phyloP scores from a whole-genome alignment of 2,329 filamentous ascomycete genomes.

The Hymenoscyphus albidus region DNA sequence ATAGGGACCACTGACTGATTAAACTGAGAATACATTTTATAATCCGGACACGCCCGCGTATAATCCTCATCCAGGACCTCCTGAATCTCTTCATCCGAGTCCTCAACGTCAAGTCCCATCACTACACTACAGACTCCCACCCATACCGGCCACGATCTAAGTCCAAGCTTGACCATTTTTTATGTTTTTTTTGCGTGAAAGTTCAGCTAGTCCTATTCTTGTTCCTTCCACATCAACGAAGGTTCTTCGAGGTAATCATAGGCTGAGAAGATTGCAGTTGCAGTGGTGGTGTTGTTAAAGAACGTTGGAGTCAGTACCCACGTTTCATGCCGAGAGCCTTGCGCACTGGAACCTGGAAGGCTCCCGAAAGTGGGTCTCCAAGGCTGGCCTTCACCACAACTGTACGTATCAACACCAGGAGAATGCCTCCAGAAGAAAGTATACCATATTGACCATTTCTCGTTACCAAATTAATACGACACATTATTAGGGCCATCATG shows the following conservation, averaged over 20 bases:
- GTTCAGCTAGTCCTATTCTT: background rate
- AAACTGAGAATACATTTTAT: constrained; percentile 34
- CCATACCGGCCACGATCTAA: constrained; percentile 20
- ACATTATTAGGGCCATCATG: background rate
- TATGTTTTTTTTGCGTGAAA: background rate
- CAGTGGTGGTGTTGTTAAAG: background rate
- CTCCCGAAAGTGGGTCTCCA: too few species aligned
- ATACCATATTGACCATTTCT: too few species aligned
- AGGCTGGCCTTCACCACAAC: too few species aligned
- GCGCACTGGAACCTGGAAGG: background rate
- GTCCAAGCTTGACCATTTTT: constrained; percentile 12
- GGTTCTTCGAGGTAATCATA: constrained; percentile 1
- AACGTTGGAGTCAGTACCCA: background rate
- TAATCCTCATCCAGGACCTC: constrained; percentile 12
- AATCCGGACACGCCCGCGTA: constrained; percentile 34
- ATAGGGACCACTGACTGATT: constrained; percentile 24
- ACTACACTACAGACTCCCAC: constrained; percentile 12
- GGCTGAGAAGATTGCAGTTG: background rate
- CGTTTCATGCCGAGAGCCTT: background rate
- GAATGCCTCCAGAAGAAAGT: too few species aligned
- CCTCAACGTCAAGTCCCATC: background rate
- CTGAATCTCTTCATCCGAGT: constrained; percentile 8
- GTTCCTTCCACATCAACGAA: background rate
- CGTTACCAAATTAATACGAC: background rate
- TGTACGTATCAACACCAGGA: too few species aligned